Evolutionary conservation across 805 yeast genomes (phyloP).

Genomic region (Scheffersomyces ergatensis): DNA sequence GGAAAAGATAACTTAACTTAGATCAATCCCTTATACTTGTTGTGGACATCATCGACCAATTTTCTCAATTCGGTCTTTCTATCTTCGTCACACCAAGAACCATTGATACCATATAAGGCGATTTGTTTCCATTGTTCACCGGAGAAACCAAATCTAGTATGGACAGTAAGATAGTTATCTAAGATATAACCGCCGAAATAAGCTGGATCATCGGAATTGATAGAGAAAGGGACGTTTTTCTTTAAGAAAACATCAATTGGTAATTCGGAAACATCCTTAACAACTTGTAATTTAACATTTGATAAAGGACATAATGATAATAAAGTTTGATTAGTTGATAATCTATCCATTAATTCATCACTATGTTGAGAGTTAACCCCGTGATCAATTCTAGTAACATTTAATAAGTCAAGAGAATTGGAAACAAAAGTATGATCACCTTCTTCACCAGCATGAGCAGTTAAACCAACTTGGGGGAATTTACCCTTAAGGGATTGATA

Average conservation of each 20-base stretch:
- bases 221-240: conserved; percentile 63
- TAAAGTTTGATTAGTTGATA: conserved; percentile 55
- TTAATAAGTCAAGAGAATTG: conserved; percentile 55
- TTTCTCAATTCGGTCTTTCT: conserved; percentile 50
- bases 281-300: conserved; percentile 73
- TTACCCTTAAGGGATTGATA: conserved; percentile 47
- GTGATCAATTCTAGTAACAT: conserved; percentile 75
- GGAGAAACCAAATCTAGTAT: conserved; percentile 57
- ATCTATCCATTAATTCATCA: conserved; percentile 49
- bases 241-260: conserved; percentile 65
- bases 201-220: conserved; percentile 53
- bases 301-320: conserved; percentile 77
- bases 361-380: conserved; percentile 67
- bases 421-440: conserved; percentile 71
- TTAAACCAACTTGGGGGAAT: conserved; percentile 56
- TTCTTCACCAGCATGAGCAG: conserved; percentile 92
- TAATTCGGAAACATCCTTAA: conserved; percentile 60
- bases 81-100: conserved; percentile 67
- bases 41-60: conserved; percentile 42
- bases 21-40: conserved; percentile 28
- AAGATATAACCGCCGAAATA: conserved; percentile 83
- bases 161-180: conserved; percentile 70
- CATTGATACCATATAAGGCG: conserved; percentile 64
- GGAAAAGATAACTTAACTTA: background rate
- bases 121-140: conserved; percentile 60